A percentile compares a stretch with the other conserved stretches of the same genome.
These are phyloP conservation scores for Backusella mclennaniae DNA, from an alignment of 192 early-diverging fungal species.

Conservation along the genomic window DNA sequence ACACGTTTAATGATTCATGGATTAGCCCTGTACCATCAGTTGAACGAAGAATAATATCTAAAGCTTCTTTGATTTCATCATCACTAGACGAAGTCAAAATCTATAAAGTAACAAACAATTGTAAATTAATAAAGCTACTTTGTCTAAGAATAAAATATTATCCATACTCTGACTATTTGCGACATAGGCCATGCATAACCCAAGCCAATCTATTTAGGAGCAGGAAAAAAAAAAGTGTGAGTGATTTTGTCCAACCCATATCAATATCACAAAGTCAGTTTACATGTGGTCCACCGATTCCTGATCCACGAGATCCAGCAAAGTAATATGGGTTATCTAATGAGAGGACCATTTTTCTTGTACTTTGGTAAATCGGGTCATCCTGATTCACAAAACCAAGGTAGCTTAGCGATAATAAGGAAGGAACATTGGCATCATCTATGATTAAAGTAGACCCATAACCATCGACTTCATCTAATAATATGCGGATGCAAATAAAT, in stretches of 20 bases:
- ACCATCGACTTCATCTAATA: slow-evolving; percentile 61
- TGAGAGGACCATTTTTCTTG: slow-evolving; percentile 55
- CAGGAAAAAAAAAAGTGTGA: not conserved
- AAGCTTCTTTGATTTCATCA: slow-evolving; percentile 51
- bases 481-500: not conserved
- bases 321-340: slow-evolving; percentile 63
- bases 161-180: slow-evolving; percentile 27
- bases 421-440: slow-evolving; percentile 75
- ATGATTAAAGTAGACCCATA: slow-evolving; percentile 61
- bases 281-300: slow-evolving; percentile 31
- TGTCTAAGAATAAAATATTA: not conserved
- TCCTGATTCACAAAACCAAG: slow-evolving; percentile 52
- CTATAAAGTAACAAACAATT: slow-evolving; percentile 38
- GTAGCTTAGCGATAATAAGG: slow-evolving; percentile 60
- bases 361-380: slow-evolving; percentile 55
- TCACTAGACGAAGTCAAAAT: slow-evolving; percentile 48
- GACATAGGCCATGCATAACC: slow-evolving; percentile 37
- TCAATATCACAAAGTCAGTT: not conserved
- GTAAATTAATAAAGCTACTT: not conserved
- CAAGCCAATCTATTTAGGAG: slow-evolving; percentile 13
- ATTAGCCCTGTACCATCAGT: slow-evolving; percentile 58
- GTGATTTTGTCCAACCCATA: not conserved
- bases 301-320: slow-evolving; percentile 32
- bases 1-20: slow-evolving; percentile 60
- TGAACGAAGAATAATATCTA: slow-evolving; percentile 47